These are phyloP conservation scores for Dentipellis sp. DNA, from an alignment of 768 basidiomycete genomes.

Conservation along the genomic window DNA sequence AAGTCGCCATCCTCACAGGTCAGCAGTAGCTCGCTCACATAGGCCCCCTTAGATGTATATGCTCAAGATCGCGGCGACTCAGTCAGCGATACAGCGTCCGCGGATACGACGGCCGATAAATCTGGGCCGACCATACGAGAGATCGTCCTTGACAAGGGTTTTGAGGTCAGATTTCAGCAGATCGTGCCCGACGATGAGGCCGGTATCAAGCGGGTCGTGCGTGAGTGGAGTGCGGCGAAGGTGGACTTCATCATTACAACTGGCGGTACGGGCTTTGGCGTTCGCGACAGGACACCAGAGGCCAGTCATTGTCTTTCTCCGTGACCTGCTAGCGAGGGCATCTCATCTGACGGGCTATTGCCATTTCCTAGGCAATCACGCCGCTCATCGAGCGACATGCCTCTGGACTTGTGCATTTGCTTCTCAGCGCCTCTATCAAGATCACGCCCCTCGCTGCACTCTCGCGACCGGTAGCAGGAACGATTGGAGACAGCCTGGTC, in stretches of 20 bases:
- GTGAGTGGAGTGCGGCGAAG: slow-evolving; percentile 33
- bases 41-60: background rate
- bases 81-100: slow-evolving; percentile 70
- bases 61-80: background rate
- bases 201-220: slow-evolving; percentile 40
- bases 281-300: slow-evolving; percentile 78
- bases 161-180: background rate
- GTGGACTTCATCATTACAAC: slow-evolving; percentile 75
- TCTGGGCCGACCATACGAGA: slow-evolving; percentile 58
- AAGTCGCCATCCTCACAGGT: slow-evolving; percentile 23
- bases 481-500: slow-evolving; percentile 53
- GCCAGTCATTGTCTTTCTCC: slow-evolving; percentile 25
- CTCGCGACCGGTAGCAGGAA: slow-evolving; percentile 77
- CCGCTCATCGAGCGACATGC: slow-evolving; percentile 59
- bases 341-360: background rate
- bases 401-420: slow-evolving; percentile 66
- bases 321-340: background rate
- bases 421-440: slow-evolving; percentile 58
- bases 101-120: slow-evolving; percentile 39
- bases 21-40: background rate
- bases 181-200: slow-evolving; percentile 63
- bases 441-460: slow-evolving; percentile 77
- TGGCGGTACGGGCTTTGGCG: slow-evolving; percentile 83
- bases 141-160: slow-evolving; percentile 28
- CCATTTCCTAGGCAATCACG: slow-evolving; percentile 39